Conservation (phyloP, 2,329 filamentous ascomycete genomes). For the Ceratocystis papillata region DNA sequence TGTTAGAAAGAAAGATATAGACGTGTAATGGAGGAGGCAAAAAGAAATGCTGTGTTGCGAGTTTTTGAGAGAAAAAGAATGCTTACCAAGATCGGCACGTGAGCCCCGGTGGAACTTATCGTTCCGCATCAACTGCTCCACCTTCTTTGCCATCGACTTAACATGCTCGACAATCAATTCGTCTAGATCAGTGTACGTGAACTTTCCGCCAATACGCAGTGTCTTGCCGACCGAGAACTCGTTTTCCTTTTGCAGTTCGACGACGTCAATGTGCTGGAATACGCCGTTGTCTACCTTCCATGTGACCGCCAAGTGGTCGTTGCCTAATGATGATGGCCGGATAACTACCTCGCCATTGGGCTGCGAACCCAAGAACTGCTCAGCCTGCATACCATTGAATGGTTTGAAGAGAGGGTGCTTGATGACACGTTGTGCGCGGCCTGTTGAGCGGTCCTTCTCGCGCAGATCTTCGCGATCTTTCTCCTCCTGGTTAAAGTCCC, state of each 20-base stretch:
- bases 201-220: slow-evolving; percentile 75
- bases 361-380: slow-evolving; percentile 83
- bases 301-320: slow-evolving; percentile 88
- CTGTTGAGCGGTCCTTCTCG: slow-evolving; percentile 76
- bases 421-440: slow-evolving; percentile 84
- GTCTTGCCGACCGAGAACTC: slow-evolving; percentile 87
- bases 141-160: slow-evolving; percentile 95
- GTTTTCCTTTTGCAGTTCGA: slow-evolving; percentile 93
- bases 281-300: slow-evolving; percentile 96
- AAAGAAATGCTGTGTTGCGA: no score
- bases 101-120: slow-evolving; percentile 85
- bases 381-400: slow-evolving; percentile 83
- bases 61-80: no score
- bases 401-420: slow-evolving; percentile 94
- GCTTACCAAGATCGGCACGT: slow-evolving; percentile 71
- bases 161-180: slow-evolving; percentile 96
- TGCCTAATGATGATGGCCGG: slow-evolving; percentile 85
- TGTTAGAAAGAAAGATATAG: slow-evolving; percentile 13
- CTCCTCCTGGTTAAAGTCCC: slow-evolving; percentile 74
- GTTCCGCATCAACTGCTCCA: slow-evolving; percentile 87
- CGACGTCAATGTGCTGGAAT: slow-evolving; percentile 95
- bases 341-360: slow-evolving; percentile 85
- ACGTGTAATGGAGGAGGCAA: background rate
- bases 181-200: slow-evolving; percentile 90
- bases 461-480: slow-evolving; percentile 72